Conservation (phyloP, 768 basidiomycete species). For the Phlebiopsis gigantea region DNA sequence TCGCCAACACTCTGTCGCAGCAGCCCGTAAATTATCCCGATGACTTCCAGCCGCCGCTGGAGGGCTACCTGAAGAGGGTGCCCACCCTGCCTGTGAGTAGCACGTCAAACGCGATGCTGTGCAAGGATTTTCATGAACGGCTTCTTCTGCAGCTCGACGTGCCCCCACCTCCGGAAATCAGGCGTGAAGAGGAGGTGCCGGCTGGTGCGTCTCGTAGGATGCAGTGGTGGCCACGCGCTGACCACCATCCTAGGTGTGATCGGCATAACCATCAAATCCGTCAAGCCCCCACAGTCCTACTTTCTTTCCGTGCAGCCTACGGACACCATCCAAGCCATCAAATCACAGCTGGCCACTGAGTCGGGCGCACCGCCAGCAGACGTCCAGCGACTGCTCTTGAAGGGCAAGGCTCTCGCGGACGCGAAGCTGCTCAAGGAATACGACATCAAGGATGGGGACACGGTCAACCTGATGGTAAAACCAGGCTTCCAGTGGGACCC, state of each 20-base stretch:
- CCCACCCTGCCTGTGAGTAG: constrained; percentile 58
- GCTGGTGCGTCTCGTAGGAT: constrained; percentile 22
- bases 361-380: constrained; percentile 72
- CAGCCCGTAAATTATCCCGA: constrained; percentile 67
- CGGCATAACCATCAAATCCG: constrained; percentile 81
- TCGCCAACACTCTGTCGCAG: constrained; percentile 54
- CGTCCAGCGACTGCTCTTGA: constrained; percentile 81
- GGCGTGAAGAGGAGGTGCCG: constrained; percentile 28
- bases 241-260: constrained; percentile 36
- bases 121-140: neutral
- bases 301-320: constrained; percentile 68
- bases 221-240: neutral
- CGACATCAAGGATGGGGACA: constrained; percentile 71
- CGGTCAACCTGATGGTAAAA: constrained; percentile 84
- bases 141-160: constrained; percentile 43
- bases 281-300: constrained; percentile 80
- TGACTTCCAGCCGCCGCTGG: constrained; percentile 71
- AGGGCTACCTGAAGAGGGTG: constrained; percentile 62
- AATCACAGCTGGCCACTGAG: constrained; percentile 63
- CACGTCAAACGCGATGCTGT: neutral
- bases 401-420: constrained; percentile 92
- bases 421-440: constrained; percentile 89
- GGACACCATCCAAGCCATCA: constrained; percentile 81
- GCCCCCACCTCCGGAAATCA: constrained; percentile 55
- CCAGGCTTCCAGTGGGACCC: constrained; percentile 66